Conservation (phyloP, 352 stramenopile genomes). For the Phytophthora gonapodyides region DNA sequence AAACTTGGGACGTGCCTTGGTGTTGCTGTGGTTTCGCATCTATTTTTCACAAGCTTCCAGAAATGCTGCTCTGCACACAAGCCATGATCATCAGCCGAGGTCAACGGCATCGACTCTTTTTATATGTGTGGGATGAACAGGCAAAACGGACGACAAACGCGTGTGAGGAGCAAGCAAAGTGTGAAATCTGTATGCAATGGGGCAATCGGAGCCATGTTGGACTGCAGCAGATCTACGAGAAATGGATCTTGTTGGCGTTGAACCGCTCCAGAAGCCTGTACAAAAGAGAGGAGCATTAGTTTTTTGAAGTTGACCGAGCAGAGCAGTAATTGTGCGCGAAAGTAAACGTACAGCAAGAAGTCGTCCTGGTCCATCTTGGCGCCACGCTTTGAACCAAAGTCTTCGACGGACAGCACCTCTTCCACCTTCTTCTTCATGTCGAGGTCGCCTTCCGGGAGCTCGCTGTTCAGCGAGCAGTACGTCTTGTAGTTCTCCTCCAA, state of each 20-base stretch:
- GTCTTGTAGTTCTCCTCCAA: slow-evolving; percentile 97
- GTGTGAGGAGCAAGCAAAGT: slow-evolving; percentile 22
- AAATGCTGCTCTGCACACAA: not conserved
- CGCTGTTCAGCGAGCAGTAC: slow-evolving; percentile 92
- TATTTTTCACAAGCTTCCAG: slow-evolving; percentile 30
- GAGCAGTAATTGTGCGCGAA: not conserved
- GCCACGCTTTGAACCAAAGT: slow-evolving; percentile 89
- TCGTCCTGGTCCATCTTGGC: slow-evolving; percentile 98
- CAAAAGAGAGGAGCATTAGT: slow-evolving; percentile 6
- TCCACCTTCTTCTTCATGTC: slow-evolving; percentile 95
- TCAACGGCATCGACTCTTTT: slow-evolving; percentile 17
- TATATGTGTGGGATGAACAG: slow-evolving; percentile 18
- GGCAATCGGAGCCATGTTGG: slow-evolving; percentile 5
- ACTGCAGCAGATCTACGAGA: slow-evolving; percentile 69
- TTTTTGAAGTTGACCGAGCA: not conserved
- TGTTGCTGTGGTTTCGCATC: slow-evolving; percentile 35
- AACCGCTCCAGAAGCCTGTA: slow-evolving; percentile 94
- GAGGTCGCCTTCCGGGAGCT: slow-evolving; percentile 77
- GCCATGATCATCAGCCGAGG: slow-evolving; percentile 7
- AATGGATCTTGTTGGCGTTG: slow-evolving; percentile 97
- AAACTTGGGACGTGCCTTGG: slow-evolving; percentile 20
- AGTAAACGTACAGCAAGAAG: slow-evolving; percentile 89
- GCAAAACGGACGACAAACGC: slow-evolving; percentile 18
- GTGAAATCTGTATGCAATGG: slow-evolving; percentile 34
- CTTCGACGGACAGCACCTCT: slow-evolving; percentile 90